phyloP scores from a whole-genome alignment of 116 monocot species.

The Zostera marina region DNA sequence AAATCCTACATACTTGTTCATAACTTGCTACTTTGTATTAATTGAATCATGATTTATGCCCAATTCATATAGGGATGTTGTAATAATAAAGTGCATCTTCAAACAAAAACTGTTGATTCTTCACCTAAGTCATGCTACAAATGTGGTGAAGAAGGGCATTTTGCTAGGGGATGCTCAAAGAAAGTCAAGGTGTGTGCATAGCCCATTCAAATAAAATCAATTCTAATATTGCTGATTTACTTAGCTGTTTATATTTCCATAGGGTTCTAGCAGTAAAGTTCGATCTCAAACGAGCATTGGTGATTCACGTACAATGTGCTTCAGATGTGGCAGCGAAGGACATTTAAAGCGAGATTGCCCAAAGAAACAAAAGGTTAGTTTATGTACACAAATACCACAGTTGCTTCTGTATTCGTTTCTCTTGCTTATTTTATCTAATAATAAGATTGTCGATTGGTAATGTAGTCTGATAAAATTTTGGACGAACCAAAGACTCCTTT shows the following conservation, averaged over 20 bases:
- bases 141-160: conserved; percentile 87
- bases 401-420: too few species aligned
- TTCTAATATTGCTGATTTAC: not conserved
- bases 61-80: conserved; percentile 57
- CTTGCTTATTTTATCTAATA: too few species aligned
- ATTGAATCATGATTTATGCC: not conserved
- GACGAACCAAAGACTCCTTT: conserved; percentile 13
- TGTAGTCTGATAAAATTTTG: conserved; percentile 12
- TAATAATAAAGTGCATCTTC: conserved; percentile 18
- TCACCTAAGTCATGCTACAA: conserved; percentile 39
- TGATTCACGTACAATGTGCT: too few species aligned
- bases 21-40: not conserved
- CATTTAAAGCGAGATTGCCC: too few species aligned
- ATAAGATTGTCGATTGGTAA: not conserved
- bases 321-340: too few species aligned
- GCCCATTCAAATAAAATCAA: too few species aligned
- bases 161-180: conserved; percentile 73
- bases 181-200: conserved; percentile 24
- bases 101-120: conserved; percentile 3
- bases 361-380: too few species aligned
- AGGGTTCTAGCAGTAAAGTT: too few species aligned
- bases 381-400: too few species aligned
- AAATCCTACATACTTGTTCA: not conserved
- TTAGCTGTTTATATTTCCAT: not conserved
- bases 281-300: too few species aligned